Evolutionary conservation across 352 stramenopile species (phyloP).

Genomic region (Phytophthora ramorum): DNA sequence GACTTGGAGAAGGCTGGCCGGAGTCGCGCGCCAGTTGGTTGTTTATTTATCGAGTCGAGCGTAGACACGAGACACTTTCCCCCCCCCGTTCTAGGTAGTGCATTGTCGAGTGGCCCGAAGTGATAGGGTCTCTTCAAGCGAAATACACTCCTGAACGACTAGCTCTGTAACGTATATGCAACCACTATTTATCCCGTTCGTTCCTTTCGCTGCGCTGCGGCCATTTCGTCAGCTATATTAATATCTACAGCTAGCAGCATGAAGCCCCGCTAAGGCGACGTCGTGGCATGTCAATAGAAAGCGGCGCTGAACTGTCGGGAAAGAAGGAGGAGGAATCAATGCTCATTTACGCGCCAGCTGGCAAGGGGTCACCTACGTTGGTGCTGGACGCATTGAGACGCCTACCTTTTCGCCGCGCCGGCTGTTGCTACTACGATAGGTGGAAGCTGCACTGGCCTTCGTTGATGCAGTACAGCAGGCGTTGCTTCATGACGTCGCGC

Average conservation of each 20-base stretch:
- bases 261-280: not conserved
- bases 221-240: constrained; percentile 1
- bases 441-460: constrained; percentile 89
- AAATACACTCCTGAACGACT: constrained; percentile 42
- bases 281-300: constrained; percentile 4
- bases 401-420: constrained; percentile 3
- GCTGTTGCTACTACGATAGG: constrained; percentile 52
- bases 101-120: constrained; percentile 36
- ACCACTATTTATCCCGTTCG: constrained; percentile 25
- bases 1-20: too few species aligned
- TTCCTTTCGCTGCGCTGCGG: not conserved
- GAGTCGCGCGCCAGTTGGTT: constrained; percentile 24
- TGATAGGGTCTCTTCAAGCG: constrained; percentile 37
- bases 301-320: constrained; percentile 9
- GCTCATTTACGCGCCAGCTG: constrained; percentile 31
- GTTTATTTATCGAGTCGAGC: constrained; percentile 54
- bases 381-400: constrained; percentile 11
- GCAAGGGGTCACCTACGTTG: constrained; percentile 12
- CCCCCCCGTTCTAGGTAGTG: constrained; percentile 13
- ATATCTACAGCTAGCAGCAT: too few species aligned
- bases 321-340: constrained; percentile 14
- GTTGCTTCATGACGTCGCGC: constrained; percentile 68
- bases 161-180: constrained; percentile 26
- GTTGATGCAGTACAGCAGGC: constrained; percentile 85
- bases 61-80: constrained; percentile 23